Conservation (phyloP, 208 protist genomes). For the Trypanosoma mega region DNA sequence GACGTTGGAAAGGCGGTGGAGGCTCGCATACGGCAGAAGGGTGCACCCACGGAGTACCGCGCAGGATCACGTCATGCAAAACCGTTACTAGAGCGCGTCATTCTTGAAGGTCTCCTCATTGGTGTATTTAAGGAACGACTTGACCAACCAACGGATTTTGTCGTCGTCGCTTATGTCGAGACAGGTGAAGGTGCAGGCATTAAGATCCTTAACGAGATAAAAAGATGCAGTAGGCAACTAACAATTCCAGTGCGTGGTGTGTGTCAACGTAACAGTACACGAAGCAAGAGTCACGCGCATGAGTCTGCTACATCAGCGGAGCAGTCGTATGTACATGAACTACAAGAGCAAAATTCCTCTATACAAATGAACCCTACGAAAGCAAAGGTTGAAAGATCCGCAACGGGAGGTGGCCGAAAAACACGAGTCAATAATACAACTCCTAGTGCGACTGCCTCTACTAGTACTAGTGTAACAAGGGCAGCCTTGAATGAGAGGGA, state of each 20-base stretch:
- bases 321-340: too few relatives aligned
- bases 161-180: constrained; percentile 68
- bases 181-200: constrained; percentile 40
- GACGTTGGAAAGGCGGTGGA: constrained; percentile 81
- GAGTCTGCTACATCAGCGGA: too few relatives aligned
- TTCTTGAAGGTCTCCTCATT: constrained; percentile 66
- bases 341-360: too few relatives aligned
- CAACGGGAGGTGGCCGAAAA: too few relatives aligned
- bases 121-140: constrained; percentile 75
- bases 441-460: not conserved
- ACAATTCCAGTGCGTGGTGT: constrained; percentile 45
- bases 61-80: constrained; percentile 48
- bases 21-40: constrained; percentile 67
- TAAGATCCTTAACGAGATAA: constrained; percentile 38
- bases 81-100: constrained; percentile 57
- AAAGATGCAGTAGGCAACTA: constrained; percentile 30
- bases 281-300: too few relatives aligned
- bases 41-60: constrained; percentile 82
- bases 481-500: not conserved
- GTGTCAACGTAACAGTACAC: not conserved
- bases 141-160: constrained; percentile 70
- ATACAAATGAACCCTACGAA: too few relatives aligned
- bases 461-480: not conserved
- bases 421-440: not conserved
- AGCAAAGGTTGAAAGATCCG: too few relatives aligned